These are phyloP conservation scores for Hamamelis virginiana DNA, from an alignment of 164 flowering plant genomes.

Conservation along the genomic window DNA sequence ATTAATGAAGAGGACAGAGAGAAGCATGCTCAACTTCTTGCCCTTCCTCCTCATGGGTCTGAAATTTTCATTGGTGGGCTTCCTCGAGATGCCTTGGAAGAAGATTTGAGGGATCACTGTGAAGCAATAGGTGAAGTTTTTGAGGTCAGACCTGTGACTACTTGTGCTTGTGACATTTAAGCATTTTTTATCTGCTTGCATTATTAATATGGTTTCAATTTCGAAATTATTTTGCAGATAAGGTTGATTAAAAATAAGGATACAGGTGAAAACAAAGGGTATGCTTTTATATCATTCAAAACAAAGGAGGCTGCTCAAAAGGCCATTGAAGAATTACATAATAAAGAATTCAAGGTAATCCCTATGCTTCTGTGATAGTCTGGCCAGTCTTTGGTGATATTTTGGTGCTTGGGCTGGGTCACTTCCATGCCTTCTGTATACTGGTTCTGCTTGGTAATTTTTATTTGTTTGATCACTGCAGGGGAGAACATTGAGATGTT, in stretches of 20 bases:
- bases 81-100: slow-evolving; percentile 74
- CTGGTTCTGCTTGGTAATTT: slow-evolving; percentile 8
- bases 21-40: slow-evolving; percentile 78
- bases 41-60: slow-evolving; percentile 94
- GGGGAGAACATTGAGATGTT: slow-evolving; percentile 89
- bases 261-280: slow-evolving; percentile 86
- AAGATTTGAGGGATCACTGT: slow-evolving; percentile 73
- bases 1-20: slow-evolving; percentile 44
- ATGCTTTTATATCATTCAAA: slow-evolving; percentile 79
- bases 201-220: background rate
- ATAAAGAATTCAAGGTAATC: slow-evolving; percentile 81
- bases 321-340: slow-evolving; percentile 79
- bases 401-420: background rate
- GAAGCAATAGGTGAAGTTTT: slow-evolving; percentile 68
- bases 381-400: background rate
- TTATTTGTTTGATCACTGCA: slow-evolving; percentile 29
- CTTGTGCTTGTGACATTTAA: background rate
- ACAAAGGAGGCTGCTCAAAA: slow-evolving; percentile 73
- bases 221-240: slow-evolving; percentile 44
- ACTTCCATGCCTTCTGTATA: background rate
- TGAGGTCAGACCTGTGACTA: slow-evolving; percentile 52
- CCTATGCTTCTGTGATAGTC: background rate
- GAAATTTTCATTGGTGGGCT: slow-evolving; percentile 95
- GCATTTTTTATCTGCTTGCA: background rate
- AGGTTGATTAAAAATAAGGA: slow-evolving; percentile 76